A percentile compares a stretch with the other conserved stretches of the same genome.
phyloP scores from a whole-genome alignment of 805 yeast species.

The Kuraishia cidri region DNA sequence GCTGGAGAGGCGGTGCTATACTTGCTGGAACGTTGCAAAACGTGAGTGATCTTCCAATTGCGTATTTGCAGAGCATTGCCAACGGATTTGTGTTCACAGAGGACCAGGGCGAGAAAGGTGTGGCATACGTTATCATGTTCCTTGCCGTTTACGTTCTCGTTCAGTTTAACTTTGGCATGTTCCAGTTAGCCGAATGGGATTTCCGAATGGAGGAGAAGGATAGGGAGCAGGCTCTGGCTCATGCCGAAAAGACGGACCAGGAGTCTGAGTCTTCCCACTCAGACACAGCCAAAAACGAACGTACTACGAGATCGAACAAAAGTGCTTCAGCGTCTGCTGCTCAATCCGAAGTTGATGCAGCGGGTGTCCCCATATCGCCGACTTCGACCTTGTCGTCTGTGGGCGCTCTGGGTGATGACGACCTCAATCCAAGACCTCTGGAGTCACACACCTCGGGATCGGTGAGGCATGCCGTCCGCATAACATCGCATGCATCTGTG shows the following conservation, averaged over 20 bases:
- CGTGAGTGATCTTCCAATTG: constrained; percentile 71
- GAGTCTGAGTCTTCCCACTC: too few relatives aligned
- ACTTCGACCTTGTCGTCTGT: constrained; percentile 7
- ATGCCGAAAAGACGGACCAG: background rate
- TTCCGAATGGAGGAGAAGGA: constrained; percentile 23
- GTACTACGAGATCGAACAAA: too few relatives aligned
- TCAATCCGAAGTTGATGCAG: background rate
- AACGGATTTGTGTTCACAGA: constrained; percentile 25
- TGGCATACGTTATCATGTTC: constrained; percentile 49
- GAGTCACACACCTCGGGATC: background rate
- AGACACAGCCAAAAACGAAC: too few relatives aligned
- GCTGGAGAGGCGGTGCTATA: constrained; percentile 65
- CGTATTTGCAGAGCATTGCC: constrained; percentile 60
- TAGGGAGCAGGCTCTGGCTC: constrained; percentile 4
- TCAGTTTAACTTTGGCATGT: constrained; percentile 46
- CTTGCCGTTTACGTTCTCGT: constrained; percentile 40
- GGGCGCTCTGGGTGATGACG: background rate
- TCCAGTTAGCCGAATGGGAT: constrained; percentile 39
- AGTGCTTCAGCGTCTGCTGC: background rate
- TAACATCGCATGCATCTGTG: too few relatives aligned
- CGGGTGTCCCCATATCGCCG: constrained; percentile 5
- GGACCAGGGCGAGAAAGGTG: constrained; percentile 22
- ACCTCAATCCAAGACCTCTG: background rate
- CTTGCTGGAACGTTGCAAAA: constrained; percentile 69
- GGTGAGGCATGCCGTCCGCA: background rate